Base-by-base conservation (phyloP, 2,329 filamentous ascomycete genomes). In the Colletotrichum sp. region DNA sequence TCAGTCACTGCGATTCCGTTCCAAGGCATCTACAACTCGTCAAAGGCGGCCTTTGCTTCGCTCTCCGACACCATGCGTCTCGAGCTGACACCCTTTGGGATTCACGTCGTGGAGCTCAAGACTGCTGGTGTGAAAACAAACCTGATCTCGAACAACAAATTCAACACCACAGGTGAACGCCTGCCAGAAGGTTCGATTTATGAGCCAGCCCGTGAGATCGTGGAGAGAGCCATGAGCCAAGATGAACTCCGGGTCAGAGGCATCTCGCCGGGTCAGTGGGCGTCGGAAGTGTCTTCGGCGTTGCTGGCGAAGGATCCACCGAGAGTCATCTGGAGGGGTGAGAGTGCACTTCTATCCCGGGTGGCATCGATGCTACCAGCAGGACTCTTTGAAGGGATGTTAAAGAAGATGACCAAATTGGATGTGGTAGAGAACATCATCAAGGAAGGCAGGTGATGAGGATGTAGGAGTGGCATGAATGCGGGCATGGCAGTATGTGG, bases 141-240 rank as follows among this genome's bases (percentile, higher is more conserved):
- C 62, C 77, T 73, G 18, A 76, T 75, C 28, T 61, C 76, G 26
- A 76, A 78, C 15, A 69, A 64, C 48, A 68, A 73, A 24, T 60
- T 67, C 74, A 73, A 71, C 52, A n/a, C 74, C 32, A 62, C 12
- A 3, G 66, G 56, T 2, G 34, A 68, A 13, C 8, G 55, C 3
- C 69, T 84, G 18, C 82, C 82, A 0, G 58, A 58, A 9, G 78
- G 66, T 1, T 83, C 82, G 3, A 80, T 81, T 4, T 81, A 78
- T 34, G 76, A 56, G 10, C 77, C 77, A 1, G 80, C 79, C 4
- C 43, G 76, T 0, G 77, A 79, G 13, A 61, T 72, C 3, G 78
- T 81, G 10, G 79, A 81, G 77, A 62, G 64, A 56, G 75, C 75
- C 12, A 80, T 81, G 78, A 78, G 77, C 38, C 78, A 79, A 73